Evolutionary conservation across 805 yeast species (phyloP), one percentile per base, ranked within the genome.

Genomic region (Metschnikowia gelsemii): DNA sequence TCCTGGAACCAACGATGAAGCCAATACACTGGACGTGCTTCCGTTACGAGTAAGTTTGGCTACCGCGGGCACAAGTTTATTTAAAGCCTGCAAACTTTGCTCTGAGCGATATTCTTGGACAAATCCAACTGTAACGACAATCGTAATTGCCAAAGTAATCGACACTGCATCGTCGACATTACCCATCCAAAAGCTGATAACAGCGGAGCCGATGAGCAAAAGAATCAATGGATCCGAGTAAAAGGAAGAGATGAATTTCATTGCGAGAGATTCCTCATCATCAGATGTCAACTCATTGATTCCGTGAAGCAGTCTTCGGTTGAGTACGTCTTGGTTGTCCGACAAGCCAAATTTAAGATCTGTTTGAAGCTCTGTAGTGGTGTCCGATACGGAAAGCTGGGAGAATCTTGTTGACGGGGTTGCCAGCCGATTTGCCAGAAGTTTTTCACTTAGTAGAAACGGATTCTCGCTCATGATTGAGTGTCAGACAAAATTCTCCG

Each of bases 101-200:
- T 93, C 99, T 2, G 96, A 87, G 56, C 97, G 76, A 58, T 90
- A 90, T 63, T 93, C 99, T 66, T 93, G 99, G 23, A 93, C 90
- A 66, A 93, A 93, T 0, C 99, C 99, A 26, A 93, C 99, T 1
- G 93, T 79, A 9, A 93, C 97, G 23, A 93, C 99, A 52, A 93
- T 90, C 32, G 87, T 55, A 36, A 93, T 87, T 3, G 99, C 99
- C 49, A 90, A 70, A 0, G 97, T 83, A 53, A 93, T 93, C 51
- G 93, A 82, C n/a, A 93, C 70, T 2, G 98, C 96, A 62, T 93
- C 99, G 60, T 93, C 97, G 23, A 80, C 79, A 64, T 93, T 93
- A n/a, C 96, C 96, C 95, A 93, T 87, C 54, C 87, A 63, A 52
- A 91, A 86, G 48, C 95, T 82, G 25, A 93, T 73, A 2, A 76